Evolutionary conservation across 1,284 basidiomycete genomes (phyloP).

Genomic region (Takashimella koratensis): DNA sequence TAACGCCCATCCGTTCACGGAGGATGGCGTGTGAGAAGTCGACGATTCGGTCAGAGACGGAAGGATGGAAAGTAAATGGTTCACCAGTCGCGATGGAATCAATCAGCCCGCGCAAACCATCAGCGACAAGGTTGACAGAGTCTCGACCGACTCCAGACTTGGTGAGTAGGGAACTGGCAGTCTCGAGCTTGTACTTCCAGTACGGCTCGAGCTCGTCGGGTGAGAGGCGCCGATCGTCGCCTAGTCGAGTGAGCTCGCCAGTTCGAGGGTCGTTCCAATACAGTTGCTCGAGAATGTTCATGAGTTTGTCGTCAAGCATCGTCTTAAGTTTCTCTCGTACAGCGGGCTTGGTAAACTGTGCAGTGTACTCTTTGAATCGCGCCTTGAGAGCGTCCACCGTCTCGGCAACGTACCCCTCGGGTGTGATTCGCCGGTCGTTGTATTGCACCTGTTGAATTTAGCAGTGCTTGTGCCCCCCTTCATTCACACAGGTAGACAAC

Average conservation of each 20-base stretch:
- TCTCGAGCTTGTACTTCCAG: constrained; percentile 95
- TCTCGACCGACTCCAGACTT: constrained; percentile 96
- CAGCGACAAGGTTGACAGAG: constrained; percentile 90
- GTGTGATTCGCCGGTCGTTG: constrained; percentile 90
- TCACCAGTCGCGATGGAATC: constrained; percentile 82
- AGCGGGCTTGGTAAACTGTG: constrained; percentile 82
- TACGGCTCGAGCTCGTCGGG: constrained; percentile 71
- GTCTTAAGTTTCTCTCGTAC: constrained; percentile 82
- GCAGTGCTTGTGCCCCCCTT: constrained; percentile 10
- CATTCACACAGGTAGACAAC: constrained; percentile 98
- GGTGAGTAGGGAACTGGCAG: constrained; percentile 84
- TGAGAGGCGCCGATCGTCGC: constrained; percentile 62
- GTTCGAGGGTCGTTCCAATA: constrained; percentile 93
- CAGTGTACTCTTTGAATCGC: constrained; percentile 80
- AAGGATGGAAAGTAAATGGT: constrained; percentile 87
- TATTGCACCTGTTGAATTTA: constrained; percentile 69
- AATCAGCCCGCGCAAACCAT: constrained; percentile 82
- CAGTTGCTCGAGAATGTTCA: constrained; percentile 93
- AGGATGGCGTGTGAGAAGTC: constrained; percentile 90
- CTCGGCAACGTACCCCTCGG: constrained; percentile 97
- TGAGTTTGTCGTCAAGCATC: constrained; percentile 92
- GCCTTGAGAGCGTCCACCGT: constrained; percentile 90
- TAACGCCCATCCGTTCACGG: constrained; percentile 83
- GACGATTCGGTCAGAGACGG: constrained; percentile 79
- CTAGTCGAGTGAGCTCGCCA: constrained; percentile 69